Conservation (phyloP, 768 basidiomycete genomes). For the Kwoniella botswanensis region DNA sequence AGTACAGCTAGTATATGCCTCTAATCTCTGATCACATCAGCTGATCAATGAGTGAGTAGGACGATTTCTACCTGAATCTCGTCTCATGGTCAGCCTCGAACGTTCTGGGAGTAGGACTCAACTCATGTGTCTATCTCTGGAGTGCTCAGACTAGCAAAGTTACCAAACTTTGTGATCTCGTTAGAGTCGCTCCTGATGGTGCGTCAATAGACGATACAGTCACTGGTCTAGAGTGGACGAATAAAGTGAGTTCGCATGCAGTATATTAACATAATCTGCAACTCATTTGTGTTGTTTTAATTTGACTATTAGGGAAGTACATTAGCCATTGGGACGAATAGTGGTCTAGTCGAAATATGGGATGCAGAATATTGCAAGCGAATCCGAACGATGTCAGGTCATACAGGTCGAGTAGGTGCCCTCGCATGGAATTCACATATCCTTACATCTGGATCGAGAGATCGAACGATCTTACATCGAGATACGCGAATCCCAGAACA, state of each 20-base stretch:
- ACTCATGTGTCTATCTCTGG: slow-evolving; percentile 94
- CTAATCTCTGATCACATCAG: background rate
- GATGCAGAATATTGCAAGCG: slow-evolving; percentile 78
- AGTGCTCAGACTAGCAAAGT: slow-evolving; percentile 91
- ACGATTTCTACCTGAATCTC: slow-evolving; percentile 97
- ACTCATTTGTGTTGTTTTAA: background rate
- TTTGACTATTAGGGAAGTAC: slow-evolving; percentile 67
- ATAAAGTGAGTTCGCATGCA: slow-evolving; percentile 62
- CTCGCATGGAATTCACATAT: slow-evolving; percentile 91
- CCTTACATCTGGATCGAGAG: slow-evolving; percentile 86
- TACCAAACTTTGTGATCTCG: slow-evolving; percentile 84
- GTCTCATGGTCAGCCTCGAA: slow-evolving; percentile 98
- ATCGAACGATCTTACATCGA: slow-evolving; percentile 86
- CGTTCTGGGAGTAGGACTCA: slow-evolving; percentile 90
- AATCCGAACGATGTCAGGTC: slow-evolving; percentile 83
- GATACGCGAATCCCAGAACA: slow-evolving; percentile 78
- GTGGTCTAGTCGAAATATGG: slow-evolving; percentile 88
- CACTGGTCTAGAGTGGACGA: slow-evolving; percentile 92
- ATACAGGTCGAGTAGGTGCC: slow-evolving; percentile 86
- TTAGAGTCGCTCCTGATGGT: slow-evolving; percentile 27
- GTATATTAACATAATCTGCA: too few relatives aligned
- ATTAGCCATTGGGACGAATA: slow-evolving; percentile 90
- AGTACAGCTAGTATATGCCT: slow-evolving; percentile 22
- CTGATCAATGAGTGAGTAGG: slow-evolving; percentile 56
- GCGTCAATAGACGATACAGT: slow-evolving; percentile 67